Evolutionary conservation across 257 asterid species (phyloP), one percentile per base, ranked within the genome.

Genomic region (Solanum habrochaites): DNA sequence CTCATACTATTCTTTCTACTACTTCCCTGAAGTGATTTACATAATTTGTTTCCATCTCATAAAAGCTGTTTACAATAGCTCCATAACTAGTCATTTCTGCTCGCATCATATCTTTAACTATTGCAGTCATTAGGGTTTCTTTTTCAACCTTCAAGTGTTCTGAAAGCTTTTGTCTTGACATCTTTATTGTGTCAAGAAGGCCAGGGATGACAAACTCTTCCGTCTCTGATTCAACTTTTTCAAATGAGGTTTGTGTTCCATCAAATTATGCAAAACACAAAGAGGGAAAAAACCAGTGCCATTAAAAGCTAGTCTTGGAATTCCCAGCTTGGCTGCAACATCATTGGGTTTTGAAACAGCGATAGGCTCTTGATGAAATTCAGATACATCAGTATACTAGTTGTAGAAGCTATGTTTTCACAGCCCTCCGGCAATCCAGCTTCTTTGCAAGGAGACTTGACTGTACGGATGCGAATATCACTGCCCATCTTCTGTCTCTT

Each of bases 51-150:
- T 92, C 91, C 2, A 90, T 75, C 88, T 92, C 94, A 73, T 89
- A 91, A 86, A 94, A 92, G 85, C 92, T 92, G 70, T 94, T 94
- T 4, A 90, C 73, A 69, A 93, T 74, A 32, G 85, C 90, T 67
- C 93, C 93, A 77, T 89, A 90, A 87, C 92, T 91, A 67, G 42
- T 87, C 37, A 4, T 20, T 47, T 90, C 93, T 16, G 89, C 93
- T 69, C 49, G 80, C 86, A 90, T 20, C 42, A 56, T 49, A 83
- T 82, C 31, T 82, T 39, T 35, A 69, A 14, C 85, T 86, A 27
- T 25, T 35, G 58, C 86, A 3, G 80, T 42, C 56, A 88, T 78
- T 1, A 47, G 85, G 13, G 52, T 60, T 6, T 82, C 88, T 2
- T 29, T 70, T 66, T 86, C 90, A 12, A 49, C 82, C 39, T 40